These are phyloP conservation scores for Tetrastigma voinierianum DNA, from an alignment of 164 flowering plant species.

Conservation along the genomic window DNA sequence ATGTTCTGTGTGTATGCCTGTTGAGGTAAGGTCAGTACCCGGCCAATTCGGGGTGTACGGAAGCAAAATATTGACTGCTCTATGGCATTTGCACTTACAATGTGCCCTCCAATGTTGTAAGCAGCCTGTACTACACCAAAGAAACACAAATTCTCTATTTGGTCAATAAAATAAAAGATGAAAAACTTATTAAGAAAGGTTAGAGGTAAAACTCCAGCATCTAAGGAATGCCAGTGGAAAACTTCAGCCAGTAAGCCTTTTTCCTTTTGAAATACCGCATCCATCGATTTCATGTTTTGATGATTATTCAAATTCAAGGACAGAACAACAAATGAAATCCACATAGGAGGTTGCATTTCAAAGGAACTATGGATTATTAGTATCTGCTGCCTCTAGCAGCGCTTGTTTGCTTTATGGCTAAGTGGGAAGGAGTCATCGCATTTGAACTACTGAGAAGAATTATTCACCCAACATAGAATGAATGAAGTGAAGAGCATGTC, in stretches of 20 bases:
- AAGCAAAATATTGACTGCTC: slow-evolving; percentile 72
- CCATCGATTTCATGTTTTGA: too few species aligned
- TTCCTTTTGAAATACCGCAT: too few species aligned
- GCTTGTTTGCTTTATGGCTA: background rate
- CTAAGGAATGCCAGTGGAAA: background rate
- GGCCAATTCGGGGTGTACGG: slow-evolving; percentile 60
- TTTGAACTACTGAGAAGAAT: background rate
- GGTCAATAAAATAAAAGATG: background rate
- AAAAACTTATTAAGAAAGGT: background rate
- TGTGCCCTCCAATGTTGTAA: slow-evolving; percentile 77
- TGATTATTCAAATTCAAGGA: background rate
- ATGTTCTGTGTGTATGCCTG: too few species aligned
- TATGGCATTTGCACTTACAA: slow-evolving; percentile 70
- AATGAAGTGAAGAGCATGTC: background rate
- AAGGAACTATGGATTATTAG: too few species aligned
- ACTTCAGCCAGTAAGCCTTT: background rate
- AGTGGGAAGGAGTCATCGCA: background rate
- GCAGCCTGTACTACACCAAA: slow-evolving; percentile 79
- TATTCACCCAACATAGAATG: background rate
- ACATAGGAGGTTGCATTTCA: background rate
- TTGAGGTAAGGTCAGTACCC: slow-evolving; percentile 37
- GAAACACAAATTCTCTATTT: slow-evolving; percentile 18
- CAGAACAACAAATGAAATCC: too few species aligned
- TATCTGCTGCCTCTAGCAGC: background rate
- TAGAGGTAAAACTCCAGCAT: too few species aligned